Base-by-base conservation (phyloP, 2,329 filamentous ascomycete genomes). In the Penicillium verrucosum region DNA sequence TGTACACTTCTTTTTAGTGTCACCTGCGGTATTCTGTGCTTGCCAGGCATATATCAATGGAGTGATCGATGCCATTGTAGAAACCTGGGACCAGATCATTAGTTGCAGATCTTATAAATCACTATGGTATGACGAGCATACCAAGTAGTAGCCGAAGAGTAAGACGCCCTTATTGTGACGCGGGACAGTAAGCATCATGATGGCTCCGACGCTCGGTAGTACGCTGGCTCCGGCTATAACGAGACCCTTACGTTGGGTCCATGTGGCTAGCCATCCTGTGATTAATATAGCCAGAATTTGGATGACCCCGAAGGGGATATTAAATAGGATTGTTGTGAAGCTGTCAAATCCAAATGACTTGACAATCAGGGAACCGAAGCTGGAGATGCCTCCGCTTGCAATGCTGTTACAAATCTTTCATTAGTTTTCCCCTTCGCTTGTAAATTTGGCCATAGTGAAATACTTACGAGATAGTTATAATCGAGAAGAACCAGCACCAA, bases 111-210 rank as follows among this genome's bases (percentile, higher is more conserved):
- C 11, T 21, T 30, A 12, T 21, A 14, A 5, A 14, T 30, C 9
- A 30, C 27, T 14, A 9, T 45, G 12, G 10, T 45, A 21, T 16
- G 2, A 14, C 7, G 11, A 21, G 4, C 58, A 27, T 53, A 81
- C 79, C 14, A 82, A 67, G 58, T 82, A 82, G 59, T 82, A 82
- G 0, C 80, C 79, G 45, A 82, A 77, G 11, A 82, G 68, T 32
- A 82, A 65, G 7, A 78, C 78, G 0, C 78, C 80, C 58, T 80
- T 81, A 25, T 81, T 73, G 1, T 72, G 60, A 3, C 78, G 72
- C 0, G 78, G 77, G 0, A 82, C 73, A 0, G 78, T 78, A 41
- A 82, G 70, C 73, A 82, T 78, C 23, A 83, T 65, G 32, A 82
- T 69, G 1, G 77, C 72, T 0, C 80, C 79, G 14, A 77, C 63